Base-by-base conservation (phyloP, 2,329 filamentous ascomycete genomes). In the Scortechinia acanthostroma region DNA sequence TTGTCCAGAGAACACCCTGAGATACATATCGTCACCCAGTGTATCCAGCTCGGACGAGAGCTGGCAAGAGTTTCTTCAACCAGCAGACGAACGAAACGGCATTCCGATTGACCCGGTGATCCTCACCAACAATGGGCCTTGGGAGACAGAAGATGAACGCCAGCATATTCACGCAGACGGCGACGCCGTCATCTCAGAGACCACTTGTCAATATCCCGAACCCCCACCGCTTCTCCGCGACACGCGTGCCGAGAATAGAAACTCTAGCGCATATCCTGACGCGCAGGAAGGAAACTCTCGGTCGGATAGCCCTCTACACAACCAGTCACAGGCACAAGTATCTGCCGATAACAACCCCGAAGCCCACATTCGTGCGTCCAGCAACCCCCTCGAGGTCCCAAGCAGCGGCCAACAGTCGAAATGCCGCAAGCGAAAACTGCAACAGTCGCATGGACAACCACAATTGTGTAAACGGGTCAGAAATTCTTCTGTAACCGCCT, bases 21-120 rank as follows among this genome's bases (percentile, higher is more conserved):
- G n/a, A n/a, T n/a, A n/a, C n/a, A n/a, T 30, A 30, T 45, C 43
- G 15, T 47, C 46, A 16, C 37, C 46, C n/a, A 47, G 43, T 45
- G 43, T 46, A 45, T 44, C 3, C 43, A 48, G 43, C 37, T 43
- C 43, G 30, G 44, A 46, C n/a, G 37, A 46, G 13, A 46, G 44
- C 40, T 15, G 42, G 44, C 10, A 30, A 30, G 25, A 30, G 25
- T 30, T 30, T n/a, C n/a, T 30, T n/a, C n/a, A n/a, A n/a, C n/a
- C n/a, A n/a, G n/a, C 25, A n/a, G 25, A 30, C n/a, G 25, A 10
- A 30, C 25, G n/a, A n/a, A n/a, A 30, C 25, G 10, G n/a, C 25
- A 30, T 30, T 30, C 25, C 25, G 10, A 30, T 30, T n/a, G 25
- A 30, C 25, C 25, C 25, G 25, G 25, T n/a, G n/a, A 30, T 30